Conservation (phyloP, 345 rosid species). For the Acer negundo region DNA sequence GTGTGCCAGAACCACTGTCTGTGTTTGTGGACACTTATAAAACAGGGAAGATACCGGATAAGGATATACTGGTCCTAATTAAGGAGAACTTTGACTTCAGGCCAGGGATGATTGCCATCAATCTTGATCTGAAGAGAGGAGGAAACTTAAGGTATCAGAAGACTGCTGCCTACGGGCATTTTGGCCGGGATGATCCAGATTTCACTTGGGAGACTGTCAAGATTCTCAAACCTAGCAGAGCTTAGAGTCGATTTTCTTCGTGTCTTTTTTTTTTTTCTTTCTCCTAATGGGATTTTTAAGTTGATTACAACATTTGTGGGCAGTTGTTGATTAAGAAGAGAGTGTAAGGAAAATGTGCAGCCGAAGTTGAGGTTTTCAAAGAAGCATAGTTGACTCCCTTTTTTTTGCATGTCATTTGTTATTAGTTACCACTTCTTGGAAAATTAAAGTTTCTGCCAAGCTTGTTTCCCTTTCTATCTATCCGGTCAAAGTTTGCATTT, state of each 20-base stretch:
- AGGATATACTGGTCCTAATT: constrained; percentile 28
- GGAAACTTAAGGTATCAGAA: constrained; percentile 36
- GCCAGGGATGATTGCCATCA: constrained; percentile 37
- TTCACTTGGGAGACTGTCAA: constrained; percentile 34
- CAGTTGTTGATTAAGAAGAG: too few species aligned
- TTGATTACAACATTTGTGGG: too few species aligned
- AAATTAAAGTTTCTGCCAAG: too few species aligned
- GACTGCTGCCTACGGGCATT: constrained; percentile 36
- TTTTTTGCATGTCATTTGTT: too few species aligned
- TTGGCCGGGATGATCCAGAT: constrained; percentile 34
- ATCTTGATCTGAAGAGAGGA: constrained; percentile 34
- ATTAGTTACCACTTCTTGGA: too few species aligned
- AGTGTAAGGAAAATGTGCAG: too few species aligned
- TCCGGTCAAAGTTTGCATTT: neutral
- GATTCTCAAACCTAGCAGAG: constrained; percentile 29
- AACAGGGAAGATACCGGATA: constrained; percentile 31
- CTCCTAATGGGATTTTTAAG: neutral
- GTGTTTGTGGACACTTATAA: constrained; percentile 30
- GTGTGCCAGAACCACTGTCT: constrained; percentile 30
- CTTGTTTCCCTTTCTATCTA: too few species aligned
- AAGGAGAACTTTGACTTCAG: constrained; percentile 36
- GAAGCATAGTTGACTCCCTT: too few species aligned
- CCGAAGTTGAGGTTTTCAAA: too few species aligned
- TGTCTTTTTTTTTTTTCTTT: neutral
- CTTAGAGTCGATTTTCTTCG: constrained; percentile 16